These are phyloP conservation scores for Cenococcum geophilum DNA, from an alignment of 495 filamentous ascomycete genomes.

Conservation along the genomic window DNA sequence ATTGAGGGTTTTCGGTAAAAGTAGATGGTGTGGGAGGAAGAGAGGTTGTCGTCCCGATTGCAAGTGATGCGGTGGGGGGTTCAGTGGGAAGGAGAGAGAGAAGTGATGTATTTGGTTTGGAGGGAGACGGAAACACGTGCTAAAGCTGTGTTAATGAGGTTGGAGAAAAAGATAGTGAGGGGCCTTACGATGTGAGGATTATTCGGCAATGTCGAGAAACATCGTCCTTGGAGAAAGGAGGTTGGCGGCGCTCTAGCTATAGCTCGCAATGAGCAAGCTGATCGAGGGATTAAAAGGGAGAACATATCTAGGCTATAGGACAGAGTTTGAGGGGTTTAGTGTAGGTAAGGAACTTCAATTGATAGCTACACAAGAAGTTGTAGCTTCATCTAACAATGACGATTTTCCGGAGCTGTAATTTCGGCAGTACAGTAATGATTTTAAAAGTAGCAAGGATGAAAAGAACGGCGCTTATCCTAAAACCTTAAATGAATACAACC, in stretches of 20 bases:
- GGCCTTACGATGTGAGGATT: slow-evolving; percentile 40
- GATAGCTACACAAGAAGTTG: neutral
- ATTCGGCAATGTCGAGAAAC: slow-evolving; percentile 27
- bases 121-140: slow-evolving; percentile 63
- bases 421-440: neutral
- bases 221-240: neutral
- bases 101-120: slow-evolving; percentile 45
- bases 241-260: neutral
- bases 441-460: neutral
- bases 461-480: neutral
- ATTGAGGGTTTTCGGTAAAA: slow-evolving; percentile 69
- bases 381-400: neutral
- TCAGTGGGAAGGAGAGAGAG: slow-evolving; percentile 70
- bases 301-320: neutral
- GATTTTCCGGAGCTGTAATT: neutral
- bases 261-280: neutral
- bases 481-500: neutral
- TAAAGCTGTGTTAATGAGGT: slow-evolving; percentile 36
- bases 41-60: slow-evolving; percentile 67
- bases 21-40: slow-evolving; percentile 72
- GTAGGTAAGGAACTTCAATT: neutral
- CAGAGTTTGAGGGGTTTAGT: neutral
- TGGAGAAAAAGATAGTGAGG: neutral
- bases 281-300: neutral
- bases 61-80: slow-evolving; percentile 60